These are phyloP conservation scores for Pichia nakasei DNA, from an alignment of 805 yeast genomes.

Conservation along the genomic window DNA sequence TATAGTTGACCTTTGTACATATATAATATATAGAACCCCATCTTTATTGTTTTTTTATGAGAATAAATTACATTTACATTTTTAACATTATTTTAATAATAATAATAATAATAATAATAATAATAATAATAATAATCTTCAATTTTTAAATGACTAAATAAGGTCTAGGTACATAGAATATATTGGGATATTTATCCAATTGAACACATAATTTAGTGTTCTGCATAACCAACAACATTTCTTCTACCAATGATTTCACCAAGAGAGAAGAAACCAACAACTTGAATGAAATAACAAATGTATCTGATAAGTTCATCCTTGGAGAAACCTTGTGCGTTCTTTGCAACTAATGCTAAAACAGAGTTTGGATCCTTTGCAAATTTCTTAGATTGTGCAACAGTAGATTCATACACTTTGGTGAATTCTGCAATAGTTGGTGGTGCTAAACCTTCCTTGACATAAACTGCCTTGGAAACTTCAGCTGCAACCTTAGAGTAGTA, in stretches of 20 bases:
- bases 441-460: conserved; percentile 84
- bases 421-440: conserved; percentile 80
- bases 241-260: conserved; percentile 98
- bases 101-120: no score
- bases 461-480: conserved; percentile 61
- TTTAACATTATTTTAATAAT: background rate
- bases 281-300: conserved; percentile 72
- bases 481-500: conserved; percentile 67
- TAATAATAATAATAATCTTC: background rate
- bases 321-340: conserved; percentile 31
- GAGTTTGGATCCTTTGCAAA: conserved; percentile 54
- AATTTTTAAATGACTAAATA: background rate
- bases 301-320: conserved; percentile 54
- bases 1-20: no score
- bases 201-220: conserved; percentile 3
- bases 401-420: conserved; percentile 58
- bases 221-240: conserved; percentile 71
- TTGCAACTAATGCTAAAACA: conserved; percentile 37
- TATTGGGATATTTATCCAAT: no score
- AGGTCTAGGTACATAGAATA: background rate
- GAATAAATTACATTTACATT: no score
- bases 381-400: conserved; percentile 37
- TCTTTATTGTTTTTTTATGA: no score
- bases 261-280: conserved; percentile 82
- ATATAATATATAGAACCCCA: no score